A percentile compares a stretch with the other conserved stretches of the same genome.
Conservation (phyloP, 2,329 filamentous ascomycete species). For the Colletotrichum lindemuthianum region DNA sequence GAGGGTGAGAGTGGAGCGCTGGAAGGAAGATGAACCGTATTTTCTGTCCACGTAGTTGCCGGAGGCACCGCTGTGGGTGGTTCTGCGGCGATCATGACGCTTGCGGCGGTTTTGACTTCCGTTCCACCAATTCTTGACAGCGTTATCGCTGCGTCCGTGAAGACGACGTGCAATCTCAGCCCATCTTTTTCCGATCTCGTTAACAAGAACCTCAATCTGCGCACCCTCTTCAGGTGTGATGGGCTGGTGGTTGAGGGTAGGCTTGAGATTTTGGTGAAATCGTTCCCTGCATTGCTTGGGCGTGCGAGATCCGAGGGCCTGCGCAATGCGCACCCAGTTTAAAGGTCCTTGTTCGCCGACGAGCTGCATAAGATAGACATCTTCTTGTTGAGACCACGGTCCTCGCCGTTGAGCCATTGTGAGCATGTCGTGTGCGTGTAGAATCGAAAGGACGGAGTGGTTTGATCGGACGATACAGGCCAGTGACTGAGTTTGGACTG, state of each 20-base stretch:
- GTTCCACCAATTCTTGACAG: constrained; percentile 99
- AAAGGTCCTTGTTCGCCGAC: constrained; percentile 77
- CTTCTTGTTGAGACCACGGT: constrained; percentile 85
- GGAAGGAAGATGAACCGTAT: constrained; percentile 18
- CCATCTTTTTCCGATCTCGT: constrained; percentile 86
- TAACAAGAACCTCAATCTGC: constrained; percentile 81
- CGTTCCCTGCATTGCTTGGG: constrained; percentile 96
- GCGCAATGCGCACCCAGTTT: constrained; percentile 91
- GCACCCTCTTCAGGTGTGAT: constrained; percentile 77
- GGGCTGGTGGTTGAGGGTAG: constrained; percentile 76
- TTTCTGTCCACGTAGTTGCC: constrained; percentile 36
- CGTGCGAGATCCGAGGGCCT: constrained; percentile 78
- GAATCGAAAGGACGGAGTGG: neutral
- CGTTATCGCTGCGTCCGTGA: constrained; percentile 89
- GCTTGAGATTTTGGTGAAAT: constrained; percentile 93
- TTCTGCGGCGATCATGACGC: constrained; percentile 56
- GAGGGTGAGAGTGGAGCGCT: constrained; percentile 45
- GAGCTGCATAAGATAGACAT: constrained; percentile 74
- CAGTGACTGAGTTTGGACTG: neutral
- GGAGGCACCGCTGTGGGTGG: constrained; percentile 37
- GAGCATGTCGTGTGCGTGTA: neutral
- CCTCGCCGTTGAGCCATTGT: constrained; percentile 62
- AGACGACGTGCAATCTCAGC: constrained; percentile 89
- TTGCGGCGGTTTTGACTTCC: constrained; percentile 86
- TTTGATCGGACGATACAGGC: neutral